Percentiles rank a stretch among this genome's conserved stretches.
phyloP scores from a whole-genome alignment of 345 rosid genomes.

The Eucalyptus marginata region DNA sequence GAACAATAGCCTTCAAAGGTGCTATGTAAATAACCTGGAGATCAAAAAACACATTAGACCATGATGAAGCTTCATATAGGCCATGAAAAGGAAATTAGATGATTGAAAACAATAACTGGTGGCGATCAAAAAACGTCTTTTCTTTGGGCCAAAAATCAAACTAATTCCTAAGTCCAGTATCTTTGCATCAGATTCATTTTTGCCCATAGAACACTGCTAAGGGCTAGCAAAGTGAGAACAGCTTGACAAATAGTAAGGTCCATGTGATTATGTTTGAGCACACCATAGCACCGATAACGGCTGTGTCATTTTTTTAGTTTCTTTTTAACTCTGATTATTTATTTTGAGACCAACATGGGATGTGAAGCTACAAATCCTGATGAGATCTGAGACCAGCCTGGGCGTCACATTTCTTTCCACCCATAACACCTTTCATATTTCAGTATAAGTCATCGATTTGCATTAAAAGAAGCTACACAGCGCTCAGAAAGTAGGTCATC shows the following conservation, averaged over 20 bases:
- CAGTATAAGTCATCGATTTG: not conserved
- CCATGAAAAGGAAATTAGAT: not conserved
- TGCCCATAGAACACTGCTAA: not conserved
- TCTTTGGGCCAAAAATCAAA: not conserved
- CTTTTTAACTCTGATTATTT: not conserved
- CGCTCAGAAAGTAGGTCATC: not conserved
- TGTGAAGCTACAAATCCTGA: not conserved
- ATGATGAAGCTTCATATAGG: not conserved
- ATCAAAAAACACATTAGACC: not conserved
- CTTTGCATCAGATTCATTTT: not conserved
- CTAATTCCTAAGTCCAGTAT: not conserved
- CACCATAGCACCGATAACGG: not conserved
- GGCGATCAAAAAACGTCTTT: not conserved
- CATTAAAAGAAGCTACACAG: not conserved
- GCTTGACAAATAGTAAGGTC: not conserved
- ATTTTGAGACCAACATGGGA: not conserved
- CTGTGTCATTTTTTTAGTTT: not conserved
- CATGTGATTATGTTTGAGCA: not conserved
- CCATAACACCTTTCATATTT: not conserved
- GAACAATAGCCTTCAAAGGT: slow-evolving; percentile 95
- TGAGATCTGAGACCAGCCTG: not conserved
- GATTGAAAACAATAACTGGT: not conserved
- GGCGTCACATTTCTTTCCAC: not conserved
- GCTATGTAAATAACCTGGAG: slow-evolving; percentile 91
- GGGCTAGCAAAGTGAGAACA: not conserved